Evolutionary conservation across 129 eudicot genomes (phyloP), one percentile per base, ranked within the genome.

Genomic region (Solidago caesia): DNA sequence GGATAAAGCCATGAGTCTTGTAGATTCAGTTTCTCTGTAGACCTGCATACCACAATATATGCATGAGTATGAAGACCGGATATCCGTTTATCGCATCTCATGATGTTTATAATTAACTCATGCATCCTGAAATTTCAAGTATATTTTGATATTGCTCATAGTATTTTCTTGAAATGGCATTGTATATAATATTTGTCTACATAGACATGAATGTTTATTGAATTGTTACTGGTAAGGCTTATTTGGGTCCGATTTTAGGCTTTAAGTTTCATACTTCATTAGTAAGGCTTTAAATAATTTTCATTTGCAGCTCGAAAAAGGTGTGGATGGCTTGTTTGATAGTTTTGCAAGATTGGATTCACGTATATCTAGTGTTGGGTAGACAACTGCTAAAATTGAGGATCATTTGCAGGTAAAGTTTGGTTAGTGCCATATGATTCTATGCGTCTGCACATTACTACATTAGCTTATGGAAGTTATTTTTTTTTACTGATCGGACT

Each of bases 301-400:
- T 41, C 3, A 7, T 63, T 81, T 80, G 80, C 90, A 91, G 99
- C 87, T 95, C 46, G 97, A 91, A 70, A 95, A 89, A 85, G 99
- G 99, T 71, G 99, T 95, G 64, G 97, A 95, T 80, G 97, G 99
- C 76, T 85, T 95, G 87, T 95, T 95, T 84, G 93, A 73, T 78
- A 95, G 97, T 82, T 95, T 95, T 76, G 97, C 96, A 71, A 89
- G 95, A 77, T 77, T 95, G 87, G 97, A 95, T 91, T 83, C 99
- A 44, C 99, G 99, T 47, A 95, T 95, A 74, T 95, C 97, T 68
- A 95, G 97, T 80, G 99, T 95, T 87, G 99, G 99, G 8, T 97
- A 95, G 75, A 95, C 97, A 42, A 97, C 99, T 80, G 99, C 99
- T 67, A 91, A 91, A 81, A 95, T 95, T 52, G 99, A 97, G 75